Evolutionary conservation across 75 land plant species (phyloP).

Genomic region (Ceratopteris richardii): DNA sequence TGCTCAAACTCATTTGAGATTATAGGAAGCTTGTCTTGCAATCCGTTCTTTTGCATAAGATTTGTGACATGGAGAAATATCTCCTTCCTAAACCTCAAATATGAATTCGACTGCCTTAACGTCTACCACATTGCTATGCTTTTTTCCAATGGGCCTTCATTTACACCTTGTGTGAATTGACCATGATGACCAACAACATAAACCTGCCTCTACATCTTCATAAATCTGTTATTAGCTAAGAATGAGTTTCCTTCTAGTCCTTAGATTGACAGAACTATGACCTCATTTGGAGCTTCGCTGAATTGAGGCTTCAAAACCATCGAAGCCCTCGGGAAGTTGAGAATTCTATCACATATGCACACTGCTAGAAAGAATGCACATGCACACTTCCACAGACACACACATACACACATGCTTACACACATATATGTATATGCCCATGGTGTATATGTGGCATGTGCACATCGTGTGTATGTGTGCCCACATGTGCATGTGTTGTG

Average conservation of each 20-base stretch:
- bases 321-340: too few relatives aligned
- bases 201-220: neutral
- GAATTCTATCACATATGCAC: too few relatives aligned
- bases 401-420: too few relatives aligned
- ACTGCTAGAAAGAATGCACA: too few relatives aligned
- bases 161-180: neutral
- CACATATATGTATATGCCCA: too few relatives aligned
- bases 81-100: neutral
- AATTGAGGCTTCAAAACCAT: too few relatives aligned
- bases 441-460: too few relatives aligned
- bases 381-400: too few relatives aligned
- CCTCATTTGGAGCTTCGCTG: too few relatives aligned
- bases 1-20: neutral
- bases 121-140: neutral
- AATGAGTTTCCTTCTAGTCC: neutral
- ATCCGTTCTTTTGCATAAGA: neutral
- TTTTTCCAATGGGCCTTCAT: neutral
- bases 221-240: neutral
- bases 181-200: neutral
- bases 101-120: neutral
- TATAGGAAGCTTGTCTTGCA: neutral
- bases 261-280: neutral
- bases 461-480: too few relatives aligned
- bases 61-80: neutral
- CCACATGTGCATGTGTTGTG: too few relatives aligned